phyloP scores from a whole-genome alignment of 208 protist species.

The Wallacemonas sp. region DNA sequence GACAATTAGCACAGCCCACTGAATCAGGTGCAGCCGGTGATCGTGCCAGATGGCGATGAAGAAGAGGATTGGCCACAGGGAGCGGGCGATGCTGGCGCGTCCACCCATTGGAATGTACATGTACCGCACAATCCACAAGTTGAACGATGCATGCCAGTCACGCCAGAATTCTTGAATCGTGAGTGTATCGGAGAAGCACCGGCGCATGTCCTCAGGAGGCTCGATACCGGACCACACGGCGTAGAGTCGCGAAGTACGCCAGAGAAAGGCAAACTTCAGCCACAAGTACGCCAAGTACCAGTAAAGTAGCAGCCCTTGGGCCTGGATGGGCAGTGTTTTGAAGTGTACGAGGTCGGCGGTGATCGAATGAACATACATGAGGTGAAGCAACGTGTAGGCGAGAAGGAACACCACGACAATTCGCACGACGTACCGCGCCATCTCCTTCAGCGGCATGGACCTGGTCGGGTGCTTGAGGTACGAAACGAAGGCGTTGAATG shows the following conservation, averaged over 20 bases:
- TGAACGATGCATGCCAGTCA: constrained; percentile 83
- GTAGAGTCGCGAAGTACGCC: constrained; percentile 67
- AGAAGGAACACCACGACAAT: constrained; percentile 10
- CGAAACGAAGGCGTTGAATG: constrained; percentile 88
- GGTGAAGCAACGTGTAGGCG: constrained; percentile 23
- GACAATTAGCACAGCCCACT: constrained; percentile 66
- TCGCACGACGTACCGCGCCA: constrained; percentile 28
- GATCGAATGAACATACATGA: background rate
- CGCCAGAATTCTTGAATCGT: constrained; percentile 87
- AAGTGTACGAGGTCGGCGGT: constrained; percentile 4
- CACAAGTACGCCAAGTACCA: constrained; percentile 59
- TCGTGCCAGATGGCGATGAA: constrained; percentile 95
- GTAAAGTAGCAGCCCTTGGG: background rate
- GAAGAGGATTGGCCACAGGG: constrained; percentile 88
- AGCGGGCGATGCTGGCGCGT: constrained; percentile 35
- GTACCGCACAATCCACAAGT: constrained; percentile 88
- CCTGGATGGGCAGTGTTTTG: constrained; percentile 1
- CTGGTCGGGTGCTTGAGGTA: constrained; percentile 47
- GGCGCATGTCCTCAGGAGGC: constrained; percentile 80
- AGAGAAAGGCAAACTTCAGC: constrained; percentile 75
- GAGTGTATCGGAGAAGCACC: constrained; percentile 68
- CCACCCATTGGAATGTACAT: constrained; percentile 88
- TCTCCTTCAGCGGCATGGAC: constrained; percentile 13
- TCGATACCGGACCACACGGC: constrained; percentile 73
- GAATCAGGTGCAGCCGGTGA: constrained; percentile 59